phyloP scores from a whole-genome alignment of 805 yeast genomes.

The Suhomyces prunicola region DNA sequence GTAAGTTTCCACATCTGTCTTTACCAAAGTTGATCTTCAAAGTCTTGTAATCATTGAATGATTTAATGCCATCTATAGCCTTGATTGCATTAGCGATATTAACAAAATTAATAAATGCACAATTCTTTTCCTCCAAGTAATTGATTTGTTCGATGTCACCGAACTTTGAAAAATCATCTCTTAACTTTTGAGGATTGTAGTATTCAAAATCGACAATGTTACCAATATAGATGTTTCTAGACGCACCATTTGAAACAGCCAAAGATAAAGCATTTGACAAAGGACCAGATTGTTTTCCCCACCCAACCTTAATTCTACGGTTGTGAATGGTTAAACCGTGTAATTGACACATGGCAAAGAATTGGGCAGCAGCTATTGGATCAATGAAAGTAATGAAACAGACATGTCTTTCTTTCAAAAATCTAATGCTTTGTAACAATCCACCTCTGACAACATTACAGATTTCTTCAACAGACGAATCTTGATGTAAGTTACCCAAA shows the following conservation, averaged over 20 bases:
- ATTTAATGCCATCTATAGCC: conserved; percentile 88
- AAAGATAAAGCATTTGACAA: conserved; percentile 79
- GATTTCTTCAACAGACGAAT: conserved; percentile 84
- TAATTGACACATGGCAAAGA: conserved; percentile 88
- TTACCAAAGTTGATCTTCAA: conserved; percentile 60
- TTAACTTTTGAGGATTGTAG: conserved; percentile 57
- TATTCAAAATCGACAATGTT: conserved; percentile 48
- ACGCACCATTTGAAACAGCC: conserved; percentile 92
- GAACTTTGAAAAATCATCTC: conserved; percentile 71
- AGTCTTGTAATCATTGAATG: conserved; percentile 57
- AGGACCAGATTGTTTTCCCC: conserved; percentile 98
- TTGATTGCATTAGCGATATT: conserved; percentile 87
- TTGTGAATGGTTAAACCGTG: conserved; percentile 86
- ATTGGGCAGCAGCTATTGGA: conserved; percentile 96
- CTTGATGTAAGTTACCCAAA: conserved; percentile 85
- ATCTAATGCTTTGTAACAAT: conserved; percentile 75
- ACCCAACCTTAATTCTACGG: conserved; percentile 85
- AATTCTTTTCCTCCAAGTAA: conserved; percentile 74
- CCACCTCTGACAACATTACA: conserved; percentile 98
- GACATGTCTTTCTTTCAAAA: conserved; percentile 80
- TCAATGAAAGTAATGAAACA: conserved; percentile 95
- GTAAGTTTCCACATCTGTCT: conserved; percentile 85
- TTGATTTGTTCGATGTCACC: conserved; percentile 97
- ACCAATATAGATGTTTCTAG: conserved; percentile 90
- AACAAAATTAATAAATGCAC: conserved; percentile 90